Percentiles rank a stretch among this genome's conserved stretches.
Evolutionary conservation across 176 grass and related monocot genomes (phyloP).

Genomic region (Eleusine indica): DNA sequence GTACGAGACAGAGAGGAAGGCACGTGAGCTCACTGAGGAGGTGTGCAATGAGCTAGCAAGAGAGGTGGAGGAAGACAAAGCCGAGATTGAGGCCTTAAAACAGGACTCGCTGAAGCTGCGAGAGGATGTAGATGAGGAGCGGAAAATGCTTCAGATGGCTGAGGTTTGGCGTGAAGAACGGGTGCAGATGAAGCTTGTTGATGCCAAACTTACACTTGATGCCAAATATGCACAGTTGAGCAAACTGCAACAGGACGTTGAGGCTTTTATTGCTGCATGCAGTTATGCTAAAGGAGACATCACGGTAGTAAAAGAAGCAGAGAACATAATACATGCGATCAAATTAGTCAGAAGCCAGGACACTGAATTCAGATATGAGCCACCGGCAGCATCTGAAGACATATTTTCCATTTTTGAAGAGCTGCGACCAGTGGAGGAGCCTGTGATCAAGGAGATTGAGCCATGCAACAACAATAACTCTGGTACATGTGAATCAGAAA

Average conservation of each 20-base stretch:
- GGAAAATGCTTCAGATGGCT: slow-evolving; percentile 97
- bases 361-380: slow-evolving; percentile 74
- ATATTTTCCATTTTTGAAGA: slow-evolving; percentile 86
- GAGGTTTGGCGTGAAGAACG: slow-evolving; percentile 98
- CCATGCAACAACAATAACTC: slow-evolving; percentile 64
- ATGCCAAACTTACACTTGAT: slow-evolving; percentile 90
- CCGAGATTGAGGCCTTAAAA: slow-evolving; percentile 82
- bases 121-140: slow-evolving; percentile 85
- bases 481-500: slow-evolving; percentile 60
- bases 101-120: slow-evolving; percentile 66
- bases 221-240: slow-evolving; percentile 70
- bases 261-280: slow-evolving; percentile 53
- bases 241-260: slow-evolving; percentile 63
- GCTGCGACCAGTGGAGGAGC: slow-evolving; percentile 57
- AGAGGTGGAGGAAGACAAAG: slow-evolving; percentile 95
- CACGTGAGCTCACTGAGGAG: slow-evolving; percentile 83
- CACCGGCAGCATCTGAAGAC: slow-evolving; percentile 71
- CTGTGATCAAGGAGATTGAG: slow-evolving; percentile 65
- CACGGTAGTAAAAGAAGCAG: slow-evolving; percentile 57
- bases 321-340: slow-evolving; percentile 61
- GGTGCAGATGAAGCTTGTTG: slow-evolving; percentile 96
- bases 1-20: slow-evolving; percentile 80
- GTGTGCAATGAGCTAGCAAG: slow-evolving; percentile 92
- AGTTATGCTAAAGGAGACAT: slow-evolving; percentile 52
- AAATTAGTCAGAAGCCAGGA: slow-evolving; percentile 60